These are phyloP conservation scores for Cutaneotrichosporon sp. DNA, from an alignment of 1,284 basidiomycete species.

Conservation along the genomic window DNA sequence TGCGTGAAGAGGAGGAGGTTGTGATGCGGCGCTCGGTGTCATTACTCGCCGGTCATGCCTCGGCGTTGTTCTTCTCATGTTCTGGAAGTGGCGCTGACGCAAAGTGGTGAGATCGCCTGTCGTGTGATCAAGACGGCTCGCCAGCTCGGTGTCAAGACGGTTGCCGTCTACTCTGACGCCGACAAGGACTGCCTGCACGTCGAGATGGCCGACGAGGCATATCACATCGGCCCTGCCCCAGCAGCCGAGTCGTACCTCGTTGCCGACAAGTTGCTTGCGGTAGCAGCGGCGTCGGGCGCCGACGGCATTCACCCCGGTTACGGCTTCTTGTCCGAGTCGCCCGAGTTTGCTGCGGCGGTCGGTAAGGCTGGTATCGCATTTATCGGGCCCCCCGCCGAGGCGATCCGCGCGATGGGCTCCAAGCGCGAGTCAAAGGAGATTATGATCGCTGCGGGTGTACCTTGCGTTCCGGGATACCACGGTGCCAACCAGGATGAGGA, in stretches of 20 bases:
- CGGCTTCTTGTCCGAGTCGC: slow-evolving; percentile 80
- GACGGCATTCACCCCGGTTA: slow-evolving; percentile 75
- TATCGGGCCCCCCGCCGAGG: slow-evolving; percentile 63
- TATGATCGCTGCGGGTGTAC: slow-evolving; percentile 87
- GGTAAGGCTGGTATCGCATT: slow-evolving; percentile 60
- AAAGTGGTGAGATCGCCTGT: slow-evolving; percentile 84
- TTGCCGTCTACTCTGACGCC: slow-evolving; percentile 87
- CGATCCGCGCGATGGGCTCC: slow-evolving; percentile 64
- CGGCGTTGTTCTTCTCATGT: too few species aligned
- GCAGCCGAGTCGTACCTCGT: slow-evolving; percentile 84
- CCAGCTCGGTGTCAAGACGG: slow-evolving; percentile 82
- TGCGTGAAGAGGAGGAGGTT: neutral
- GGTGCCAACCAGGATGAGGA: slow-evolving; percentile 60
- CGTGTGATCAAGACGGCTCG: slow-evolving; percentile 86
- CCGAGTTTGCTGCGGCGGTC: slow-evolving; percentile 60
- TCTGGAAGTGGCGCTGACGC: slow-evolving; percentile 5
- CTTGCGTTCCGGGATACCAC: slow-evolving; percentile 75
- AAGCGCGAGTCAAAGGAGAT: slow-evolving; percentile 70
- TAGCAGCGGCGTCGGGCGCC: slow-evolving; percentile 75
- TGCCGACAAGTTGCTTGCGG: slow-evolving; percentile 82
- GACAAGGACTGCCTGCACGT: slow-evolving; percentile 81
- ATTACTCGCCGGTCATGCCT: too few species aligned
- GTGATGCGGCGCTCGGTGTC: too few species aligned
- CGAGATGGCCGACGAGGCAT: slow-evolving; percentile 82
- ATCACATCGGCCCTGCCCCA: slow-evolving; percentile 85